Evolutionary conservation across 495 filamentous ascomycete genomes (phyloP), one percentile per base, ranked within the genome.

Genomic region (Astrocystis sublimbata): DNA sequence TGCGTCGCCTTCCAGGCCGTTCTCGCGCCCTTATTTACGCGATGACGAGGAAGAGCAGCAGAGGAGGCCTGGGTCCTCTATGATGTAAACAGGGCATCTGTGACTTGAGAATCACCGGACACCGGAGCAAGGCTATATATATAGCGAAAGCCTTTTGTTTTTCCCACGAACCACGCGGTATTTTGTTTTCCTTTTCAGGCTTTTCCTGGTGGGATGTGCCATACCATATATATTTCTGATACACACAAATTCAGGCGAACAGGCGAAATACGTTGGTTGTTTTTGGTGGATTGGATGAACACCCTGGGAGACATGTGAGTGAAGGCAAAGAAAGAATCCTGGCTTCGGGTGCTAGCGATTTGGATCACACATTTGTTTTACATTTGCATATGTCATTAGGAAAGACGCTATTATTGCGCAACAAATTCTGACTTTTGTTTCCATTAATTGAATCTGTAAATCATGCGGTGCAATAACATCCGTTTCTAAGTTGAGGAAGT

Each of bases 1-100:
- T 19, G 46, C 60, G 23, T 46, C 49, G 17, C 51, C 60, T 7
- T 51, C 60, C 6, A 19, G 49, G 7, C 58, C 58, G 1, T 43
- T 61, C 13, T 53, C 58, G 3, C 58, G 47, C 17, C 24, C 41
- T 21, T 24, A 38, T 9, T 35, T 15, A 1, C 47, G 30, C 8
- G 55, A 58, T 3, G 19, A n/a, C 24, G 58, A 38, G 13, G 45
- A 1, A 23, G 15, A 31, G 0, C 46, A 50, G 46, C 36, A 19
- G 36, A 30, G 24, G 28, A 40, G 26, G 3, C 33, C 38, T 30
- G 47, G 26, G n/a, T 33, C 58, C 10, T 15, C 58, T 0, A 19
- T 31, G 33, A 33, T 52, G 24, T 42, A 15, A 41, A 7, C 7
- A 9, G 24, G 6, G 4, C 30, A 6, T 35, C 49, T 36, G 6